phyloP scores from a whole-genome alignment of 805 yeast species.

The Myxozyma mucilagina region DNA sequence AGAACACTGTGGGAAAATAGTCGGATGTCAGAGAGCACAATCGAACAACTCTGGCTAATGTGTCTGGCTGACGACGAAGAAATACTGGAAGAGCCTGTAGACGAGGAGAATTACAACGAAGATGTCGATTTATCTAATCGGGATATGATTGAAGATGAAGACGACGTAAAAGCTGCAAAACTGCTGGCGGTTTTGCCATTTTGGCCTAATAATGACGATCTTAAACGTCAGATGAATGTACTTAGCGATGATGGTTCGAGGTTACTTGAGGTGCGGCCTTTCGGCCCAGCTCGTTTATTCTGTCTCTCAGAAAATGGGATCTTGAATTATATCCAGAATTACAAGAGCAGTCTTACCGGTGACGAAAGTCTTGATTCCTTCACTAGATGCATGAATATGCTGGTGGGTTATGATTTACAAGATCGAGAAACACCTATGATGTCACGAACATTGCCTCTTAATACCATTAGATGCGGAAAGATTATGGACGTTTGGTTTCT shows the following conservation, averaged over 20 bases:
- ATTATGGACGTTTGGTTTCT: slow-evolving; percentile 12
- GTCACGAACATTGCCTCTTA: slow-evolving; percentile 8
- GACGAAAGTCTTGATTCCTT: neutral
- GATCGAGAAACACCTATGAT: slow-evolving; percentile 6
- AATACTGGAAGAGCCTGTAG: neutral
- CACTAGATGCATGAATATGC: slow-evolving; percentile 3
- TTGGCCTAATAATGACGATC: neutral
- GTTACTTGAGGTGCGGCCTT: slow-evolving; percentile 4
- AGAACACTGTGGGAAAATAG: neutral
- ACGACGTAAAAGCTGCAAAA: slow-evolving; percentile 17
- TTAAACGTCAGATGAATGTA: neutral
- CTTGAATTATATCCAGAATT: neutral
- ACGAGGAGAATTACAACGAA: neutral
- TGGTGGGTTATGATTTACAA: slow-evolving; percentile 10
- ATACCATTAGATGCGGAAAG: neutral
- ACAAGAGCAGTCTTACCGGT: neutral
- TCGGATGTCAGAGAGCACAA: neutral
- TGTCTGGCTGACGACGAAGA: slow-evolving; percentile 1
- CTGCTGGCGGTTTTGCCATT: slow-evolving; percentile 3
- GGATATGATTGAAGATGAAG: slow-evolving; percentile 19
- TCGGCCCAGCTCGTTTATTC: slow-evolving; percentile 6
- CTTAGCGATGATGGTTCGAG: slow-evolving; percentile 11
- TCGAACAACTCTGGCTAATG: neutral
- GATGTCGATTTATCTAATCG: neutral
- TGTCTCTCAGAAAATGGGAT: slow-evolving; percentile 11